A percentile compares a stretch with the other conserved stretches of the same genome.
Conservation (phyloP, 768 basidiomycete genomes). For the Amyloporia xantha region DNA sequence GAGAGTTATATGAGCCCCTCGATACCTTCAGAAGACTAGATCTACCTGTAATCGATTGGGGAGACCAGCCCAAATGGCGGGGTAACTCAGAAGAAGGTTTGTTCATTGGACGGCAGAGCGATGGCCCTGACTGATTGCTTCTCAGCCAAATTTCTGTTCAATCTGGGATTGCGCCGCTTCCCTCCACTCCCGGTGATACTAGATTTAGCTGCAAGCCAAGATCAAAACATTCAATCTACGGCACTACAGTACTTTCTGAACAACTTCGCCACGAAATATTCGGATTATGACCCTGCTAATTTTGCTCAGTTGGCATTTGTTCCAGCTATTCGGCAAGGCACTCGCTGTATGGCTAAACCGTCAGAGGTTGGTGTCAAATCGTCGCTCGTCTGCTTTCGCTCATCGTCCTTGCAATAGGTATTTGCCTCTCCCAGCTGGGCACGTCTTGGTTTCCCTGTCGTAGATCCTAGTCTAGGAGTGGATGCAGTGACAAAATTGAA, state of each 20-base stretch:
- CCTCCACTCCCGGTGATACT: slow-evolving; percentile 67
- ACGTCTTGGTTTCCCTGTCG: slow-evolving; percentile 67
- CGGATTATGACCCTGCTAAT: slow-evolving; percentile 46
- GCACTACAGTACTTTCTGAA: slow-evolving; percentile 83
- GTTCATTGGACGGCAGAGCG: slow-evolving; percentile 1
- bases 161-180: slow-evolving; percentile 58
- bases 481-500: slow-evolving; percentile 59
- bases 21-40: slow-evolving; percentile 64
- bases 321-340: slow-evolving; percentile 55
- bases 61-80: slow-evolving; percentile 70
- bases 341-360: slow-evolving; percentile 51
- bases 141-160: slow-evolving; percentile 73
- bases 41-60: slow-evolving; percentile 88
- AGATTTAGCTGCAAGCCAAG: slow-evolving; percentile 54
- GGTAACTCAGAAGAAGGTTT: slow-evolving; percentile 80
- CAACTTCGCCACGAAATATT: slow-evolving; percentile 56
- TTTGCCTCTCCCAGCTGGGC: slow-evolving; percentile 65
- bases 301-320: slow-evolving; percentile 67
- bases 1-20: slow-evolving; percentile 80
- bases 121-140: neutral
- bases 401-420: slow-evolving; percentile 42
- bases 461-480: slow-evolving; percentile 44
- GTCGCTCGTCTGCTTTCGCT: neutral
- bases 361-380: slow-evolving; percentile 44
- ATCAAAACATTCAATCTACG: slow-evolving; percentile 40